These are phyloP conservation scores for Microbotryum saponariae DNA, from an alignment of 1,284 basidiomycete genomes.

Conservation along the genomic window DNA sequence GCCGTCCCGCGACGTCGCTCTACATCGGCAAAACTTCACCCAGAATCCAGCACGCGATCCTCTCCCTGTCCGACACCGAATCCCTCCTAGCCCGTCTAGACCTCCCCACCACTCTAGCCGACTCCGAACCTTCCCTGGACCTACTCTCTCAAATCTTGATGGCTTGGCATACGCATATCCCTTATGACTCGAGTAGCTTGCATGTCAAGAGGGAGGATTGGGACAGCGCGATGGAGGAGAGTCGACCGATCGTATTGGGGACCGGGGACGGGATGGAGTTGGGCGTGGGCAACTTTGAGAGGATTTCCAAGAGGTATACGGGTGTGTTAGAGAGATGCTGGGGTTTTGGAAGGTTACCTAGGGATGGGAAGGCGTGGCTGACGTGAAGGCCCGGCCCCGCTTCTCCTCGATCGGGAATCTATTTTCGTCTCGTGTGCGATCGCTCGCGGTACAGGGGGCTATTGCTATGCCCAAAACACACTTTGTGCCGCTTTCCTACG, in stretches of 20 bases:
- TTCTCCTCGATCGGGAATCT: too few species aligned
- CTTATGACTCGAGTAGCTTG: conserved; percentile 19
- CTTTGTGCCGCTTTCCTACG: conserved; percentile 14
- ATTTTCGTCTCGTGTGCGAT: too few species aligned
- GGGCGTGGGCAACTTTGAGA: conserved; percentile 20
- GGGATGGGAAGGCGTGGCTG: too few species aligned
- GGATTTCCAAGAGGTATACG: conserved; percentile 1
- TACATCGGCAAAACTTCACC: background rate
- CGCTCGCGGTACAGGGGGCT: conserved; percentile 3
- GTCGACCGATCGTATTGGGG: conserved; percentile 6
- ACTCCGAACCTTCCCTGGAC: conserved; percentile 9
- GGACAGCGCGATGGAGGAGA: background rate
- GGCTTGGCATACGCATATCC: conserved; percentile 3
- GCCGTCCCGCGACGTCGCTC: conserved; percentile 3
- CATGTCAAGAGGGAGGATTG: conserved; percentile 16
- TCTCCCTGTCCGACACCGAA: conserved; percentile 6
- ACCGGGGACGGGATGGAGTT: conserved; percentile 19
- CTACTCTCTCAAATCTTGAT: conserved; percentile 17
- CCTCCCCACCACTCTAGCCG: background rate
- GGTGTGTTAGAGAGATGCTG: too few species aligned
- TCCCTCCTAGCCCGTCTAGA: conserved; percentile 16
- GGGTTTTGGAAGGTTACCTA: too few species aligned
- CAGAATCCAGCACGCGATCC: background rate
- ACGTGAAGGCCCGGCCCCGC: too few species aligned
- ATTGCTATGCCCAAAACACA: conserved; percentile 19